These are phyloP conservation scores for Erigeron canadensis DNA, from an alignment of 129 eudicot genomes.

Conservation along the genomic window DNA sequence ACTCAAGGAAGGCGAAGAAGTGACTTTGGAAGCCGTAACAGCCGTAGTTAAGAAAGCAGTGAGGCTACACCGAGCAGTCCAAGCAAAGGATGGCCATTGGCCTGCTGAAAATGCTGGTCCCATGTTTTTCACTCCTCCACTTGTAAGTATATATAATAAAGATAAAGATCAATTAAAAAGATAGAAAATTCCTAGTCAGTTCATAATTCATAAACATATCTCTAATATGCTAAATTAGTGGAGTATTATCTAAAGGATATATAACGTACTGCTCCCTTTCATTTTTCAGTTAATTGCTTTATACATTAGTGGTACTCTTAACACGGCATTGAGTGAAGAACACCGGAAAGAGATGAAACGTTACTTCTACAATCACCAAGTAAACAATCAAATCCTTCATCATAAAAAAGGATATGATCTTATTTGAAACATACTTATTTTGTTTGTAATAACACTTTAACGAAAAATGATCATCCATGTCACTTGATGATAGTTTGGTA, in stretches of 20 bases:
- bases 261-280: background rate
- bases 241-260: no score
- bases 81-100: slow-evolving; percentile 46
- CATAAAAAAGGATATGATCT: no score
- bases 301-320: slow-evolving; percentile 34
- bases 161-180: background rate
- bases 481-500: no score
- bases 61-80: slow-evolving; percentile 31
- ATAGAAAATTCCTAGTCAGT: background rate
- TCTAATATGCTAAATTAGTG: no score
- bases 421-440: no score
- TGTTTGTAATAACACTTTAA: no score
- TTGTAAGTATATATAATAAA: slow-evolving; percentile 16
- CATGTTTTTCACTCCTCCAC: slow-evolving; percentile 40
- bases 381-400: slow-evolving; percentile 4
- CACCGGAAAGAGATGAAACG: slow-evolving; percentile 43
- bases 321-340: slow-evolving; percentile 24
- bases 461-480: no score
- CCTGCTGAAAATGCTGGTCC: slow-evolving; percentile 46
- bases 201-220: no score
- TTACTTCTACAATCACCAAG: slow-evolving; percentile 38
- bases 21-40: slow-evolving; percentile 36
- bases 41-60: slow-evolving; percentile 27
- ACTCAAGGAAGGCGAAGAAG: slow-evolving; percentile 31
- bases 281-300: slow-evolving; percentile 32